Evolutionary conservation across 768 basidiomycete genomes (phyloP), one percentile per base, ranked within the genome.

Genomic region (Rhizopogon rudus): DNA sequence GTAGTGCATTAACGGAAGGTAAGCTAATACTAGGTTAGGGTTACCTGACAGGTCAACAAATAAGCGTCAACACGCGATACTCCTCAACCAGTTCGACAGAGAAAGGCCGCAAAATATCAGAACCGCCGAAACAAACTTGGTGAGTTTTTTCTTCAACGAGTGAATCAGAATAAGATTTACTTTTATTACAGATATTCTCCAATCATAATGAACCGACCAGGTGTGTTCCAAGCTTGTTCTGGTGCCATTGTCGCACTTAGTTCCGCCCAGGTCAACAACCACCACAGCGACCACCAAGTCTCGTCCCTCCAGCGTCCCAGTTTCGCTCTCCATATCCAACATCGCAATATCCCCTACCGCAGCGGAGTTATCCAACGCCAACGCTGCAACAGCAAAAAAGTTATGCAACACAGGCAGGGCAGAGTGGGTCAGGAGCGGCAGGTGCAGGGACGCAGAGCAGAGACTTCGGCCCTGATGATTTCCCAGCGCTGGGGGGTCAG

Each of bases 401-500:
- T 64, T 93, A 92, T 71, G 91, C 91, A 44, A 88, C 78, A 55
- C 91, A 92, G 67, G 90, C 88, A 14, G 88, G 88, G 37, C 67
- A 82, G 61, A 79, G 75, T 52, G 75, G 61, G 51, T 62, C 67
- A 10, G 52, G 63, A 1, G 20, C 61, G 20, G 20, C 53, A 3
- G 1, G 40, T 29, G 35, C 52, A 33, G 64, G 42, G 33, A 33
- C 52, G 5, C 67, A 65, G 44, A 53, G 44, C 14, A 59, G 56
- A 67, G 73, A 69, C 67, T 89, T 93, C 57, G 88, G 87, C n/a
- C 83, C 86, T 40, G 91, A 93, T 61, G 92, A 94, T 73, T 93
- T 94, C 67, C 92, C 92, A 50, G 92, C 92, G 16, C 75, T 94
- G 28, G 87, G 91, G 10, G 87, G 86, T 51, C 84, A 81, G 61